A percentile compares a stretch with the other conserved stretches of the same genome.
These are phyloP conservation scores for Lathyrus sativus DNA, from an alignment of 306 rosid genomes.

Conservation along the genomic window DNA sequence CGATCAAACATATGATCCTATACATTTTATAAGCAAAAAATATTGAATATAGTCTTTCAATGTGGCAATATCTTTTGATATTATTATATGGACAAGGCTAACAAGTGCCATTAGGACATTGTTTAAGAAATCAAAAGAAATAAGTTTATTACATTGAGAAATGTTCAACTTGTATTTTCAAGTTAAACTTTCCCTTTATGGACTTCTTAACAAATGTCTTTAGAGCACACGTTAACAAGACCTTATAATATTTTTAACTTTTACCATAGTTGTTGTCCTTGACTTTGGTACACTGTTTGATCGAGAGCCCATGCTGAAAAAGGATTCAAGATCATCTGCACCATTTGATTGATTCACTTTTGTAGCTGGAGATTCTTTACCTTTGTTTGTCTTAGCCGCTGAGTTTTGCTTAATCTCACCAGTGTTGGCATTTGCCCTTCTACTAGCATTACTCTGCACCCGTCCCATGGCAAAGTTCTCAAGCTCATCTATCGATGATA, in stretches of 20 bases:
- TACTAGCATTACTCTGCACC: conserved; percentile 46
- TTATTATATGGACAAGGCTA: not conserved
- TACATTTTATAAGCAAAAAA: conserved; percentile 38
- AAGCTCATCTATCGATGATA: conserved; percentile 76
- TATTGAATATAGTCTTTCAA: conserved; percentile 33
- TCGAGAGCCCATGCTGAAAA: conserved; percentile 59
- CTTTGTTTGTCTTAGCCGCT: conserved; percentile 43
- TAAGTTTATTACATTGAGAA: not conserved
- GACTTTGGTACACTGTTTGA: conserved; percentile 86
- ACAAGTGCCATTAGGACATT: not conserved
- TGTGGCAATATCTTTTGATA: conserved; percentile 30
- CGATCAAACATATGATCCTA: conserved; percentile 66
- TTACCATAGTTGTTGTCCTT: conserved; percentile 63
- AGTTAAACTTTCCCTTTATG: not conserved
- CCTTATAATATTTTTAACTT: conserved; percentile 23
- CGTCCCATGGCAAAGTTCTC: conserved; percentile 74
- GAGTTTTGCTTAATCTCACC: conserved; percentile 40
- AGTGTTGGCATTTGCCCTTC: conserved; percentile 40
- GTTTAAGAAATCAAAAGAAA: not conserved
- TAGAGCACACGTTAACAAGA: not conserved
- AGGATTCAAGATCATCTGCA: conserved; percentile 72
- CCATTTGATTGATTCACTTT: conserved; percentile 36
- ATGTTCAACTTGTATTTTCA: conserved; percentile 1
- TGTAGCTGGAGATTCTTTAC: conserved; percentile 43
- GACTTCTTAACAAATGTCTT: not conserved